Conservation (phyloP, 768 basidiomycete species). For the Pleurotus cornucopiae region DNA sequence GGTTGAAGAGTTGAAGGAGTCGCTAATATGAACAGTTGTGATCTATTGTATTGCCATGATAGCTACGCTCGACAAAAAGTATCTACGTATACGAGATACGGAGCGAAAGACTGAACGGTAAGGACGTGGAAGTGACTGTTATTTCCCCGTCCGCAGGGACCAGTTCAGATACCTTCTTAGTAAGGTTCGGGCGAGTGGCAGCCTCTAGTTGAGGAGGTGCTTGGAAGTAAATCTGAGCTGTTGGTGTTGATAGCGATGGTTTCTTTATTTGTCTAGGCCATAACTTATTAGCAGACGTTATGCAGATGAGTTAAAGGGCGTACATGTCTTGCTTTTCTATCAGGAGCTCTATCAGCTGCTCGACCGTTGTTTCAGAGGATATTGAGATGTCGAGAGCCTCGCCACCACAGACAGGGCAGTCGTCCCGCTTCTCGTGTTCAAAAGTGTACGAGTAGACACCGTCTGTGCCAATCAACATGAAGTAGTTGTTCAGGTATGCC, state of each 20-base stretch:
- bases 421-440: slow-evolving; percentile 85
- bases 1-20: too few species aligned
- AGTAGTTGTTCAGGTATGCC: slow-evolving; percentile 94
- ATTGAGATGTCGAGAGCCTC: slow-evolving; percentile 75
- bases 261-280: slow-evolving; percentile 86
- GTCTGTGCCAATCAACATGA: slow-evolving; percentile 97
- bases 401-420: slow-evolving; percentile 97
- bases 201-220: slow-evolving; percentile 89
- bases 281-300: slow-evolving; percentile 7
- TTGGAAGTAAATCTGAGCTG: slow-evolving; percentile 84
- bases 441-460: slow-evolving; percentile 97
- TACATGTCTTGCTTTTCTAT: slow-evolving; percentile 89
- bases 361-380: slow-evolving; percentile 71
- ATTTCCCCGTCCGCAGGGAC: slow-evolving; percentile 75
- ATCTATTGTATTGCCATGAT: background rate
- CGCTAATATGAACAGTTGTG: too few species aligned
- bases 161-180: slow-evolving; percentile 81
- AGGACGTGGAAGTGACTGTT: slow-evolving; percentile 79
- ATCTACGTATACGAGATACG: slow-evolving; percentile 48
- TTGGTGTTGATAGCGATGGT: slow-evolving; percentile 81
- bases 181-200: slow-evolving; percentile 86
- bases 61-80: background rate
- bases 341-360: slow-evolving; percentile 83
- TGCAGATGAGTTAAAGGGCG: slow-evolving; percentile 21
- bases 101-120: slow-evolving; percentile 84